Conservation (phyloP, 805 yeast genomes). For the Wickerhamiella musiphila region DNA sequence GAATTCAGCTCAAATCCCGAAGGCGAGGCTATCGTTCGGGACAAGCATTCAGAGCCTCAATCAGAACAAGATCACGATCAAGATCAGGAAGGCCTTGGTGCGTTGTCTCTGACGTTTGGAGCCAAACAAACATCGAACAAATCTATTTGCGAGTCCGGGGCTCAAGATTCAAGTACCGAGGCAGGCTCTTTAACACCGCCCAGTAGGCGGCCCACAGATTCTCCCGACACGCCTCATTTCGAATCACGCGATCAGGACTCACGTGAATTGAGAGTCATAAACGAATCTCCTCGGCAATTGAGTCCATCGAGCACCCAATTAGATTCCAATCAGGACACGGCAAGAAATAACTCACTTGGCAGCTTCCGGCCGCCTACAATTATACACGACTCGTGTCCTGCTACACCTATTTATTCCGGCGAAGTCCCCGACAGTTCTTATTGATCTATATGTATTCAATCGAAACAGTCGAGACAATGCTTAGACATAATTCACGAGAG, state of each 20-base stretch:
- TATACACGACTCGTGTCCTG: slow-evolving; percentile 1
- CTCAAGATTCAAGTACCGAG: too few relatives aligned
- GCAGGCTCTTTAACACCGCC: too few relatives aligned
- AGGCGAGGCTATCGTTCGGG: too few relatives aligned
- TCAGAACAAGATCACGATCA: too few relatives aligned
- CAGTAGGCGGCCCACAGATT: too few relatives aligned
- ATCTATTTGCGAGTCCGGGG: too few relatives aligned
- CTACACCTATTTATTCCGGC: background rate
- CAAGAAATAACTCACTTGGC: background rate
- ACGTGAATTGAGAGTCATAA: background rate
- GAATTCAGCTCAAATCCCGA: too few relatives aligned
- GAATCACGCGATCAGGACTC: background rate
- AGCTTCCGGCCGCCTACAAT: background rate
- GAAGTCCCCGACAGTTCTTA: slow-evolving; percentile 1
- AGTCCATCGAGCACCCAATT: background rate
- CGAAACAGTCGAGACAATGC: background rate
- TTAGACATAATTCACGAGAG: background rate
- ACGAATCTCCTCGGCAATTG: background rate
- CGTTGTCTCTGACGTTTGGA: too few relatives aligned
- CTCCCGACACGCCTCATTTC: too few relatives aligned
- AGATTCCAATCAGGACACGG: background rate
- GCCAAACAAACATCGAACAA: too few relatives aligned
- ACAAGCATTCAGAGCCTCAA: too few relatives aligned
- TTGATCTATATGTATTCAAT: background rate
- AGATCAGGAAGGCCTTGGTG: too few relatives aligned